phyloP scores from a whole-genome alignment of 225 moss, liverwort and hornwort genomes.

The Bryoerythrophyllum caledonicum region DNA sequence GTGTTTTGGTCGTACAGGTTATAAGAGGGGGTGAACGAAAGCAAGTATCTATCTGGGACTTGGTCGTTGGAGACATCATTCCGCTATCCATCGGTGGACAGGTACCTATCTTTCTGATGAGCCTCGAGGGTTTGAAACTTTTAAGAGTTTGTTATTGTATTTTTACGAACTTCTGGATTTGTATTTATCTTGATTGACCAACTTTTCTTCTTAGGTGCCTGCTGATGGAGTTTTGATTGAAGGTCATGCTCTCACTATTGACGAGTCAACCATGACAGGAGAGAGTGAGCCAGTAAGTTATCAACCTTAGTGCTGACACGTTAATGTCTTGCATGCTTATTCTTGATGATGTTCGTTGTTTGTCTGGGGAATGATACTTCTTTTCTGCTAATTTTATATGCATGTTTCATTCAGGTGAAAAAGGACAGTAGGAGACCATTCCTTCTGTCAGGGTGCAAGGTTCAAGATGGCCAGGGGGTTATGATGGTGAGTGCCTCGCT shows the following conservation, averaged over 20 bases:
- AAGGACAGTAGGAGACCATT: slow-evolving; percentile 73
- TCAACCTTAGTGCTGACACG: not conserved
- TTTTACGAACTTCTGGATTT: not conserved
- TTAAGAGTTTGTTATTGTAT: not conserved
- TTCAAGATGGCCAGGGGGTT: slow-evolving; percentile 79
- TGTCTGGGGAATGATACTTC: not conserved
- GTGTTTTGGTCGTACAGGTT: slow-evolving; percentile 46
- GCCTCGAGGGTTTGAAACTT: not conserved
- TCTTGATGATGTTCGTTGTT: not conserved
- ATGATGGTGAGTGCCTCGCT: slow-evolving; percentile 70
- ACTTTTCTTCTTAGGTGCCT: slow-evolving; percentile 53
- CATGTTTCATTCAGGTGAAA: slow-evolving; percentile 39
- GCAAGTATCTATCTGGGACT: slow-evolving; percentile 79
- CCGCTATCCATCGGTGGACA: slow-evolving; percentile 79
- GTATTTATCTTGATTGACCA: not conserved
- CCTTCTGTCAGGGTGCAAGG: slow-evolving; percentile 89
- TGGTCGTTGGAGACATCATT: slow-evolving; percentile 85
- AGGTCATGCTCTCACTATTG: slow-evolving; percentile 78
- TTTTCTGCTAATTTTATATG: not conserved
- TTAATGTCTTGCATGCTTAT: not conserved
- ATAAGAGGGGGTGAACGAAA: slow-evolving; percentile 79
- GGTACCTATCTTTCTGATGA: slow-evolving; percentile 32
- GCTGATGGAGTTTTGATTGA: slow-evolving; percentile 80
- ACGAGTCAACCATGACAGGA: slow-evolving; percentile 97
- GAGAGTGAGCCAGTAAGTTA: slow-evolving; percentile 88